Base-by-base conservation (phyloP, 768 basidiomycete genomes). In the Boletus fagicola region DNA sequence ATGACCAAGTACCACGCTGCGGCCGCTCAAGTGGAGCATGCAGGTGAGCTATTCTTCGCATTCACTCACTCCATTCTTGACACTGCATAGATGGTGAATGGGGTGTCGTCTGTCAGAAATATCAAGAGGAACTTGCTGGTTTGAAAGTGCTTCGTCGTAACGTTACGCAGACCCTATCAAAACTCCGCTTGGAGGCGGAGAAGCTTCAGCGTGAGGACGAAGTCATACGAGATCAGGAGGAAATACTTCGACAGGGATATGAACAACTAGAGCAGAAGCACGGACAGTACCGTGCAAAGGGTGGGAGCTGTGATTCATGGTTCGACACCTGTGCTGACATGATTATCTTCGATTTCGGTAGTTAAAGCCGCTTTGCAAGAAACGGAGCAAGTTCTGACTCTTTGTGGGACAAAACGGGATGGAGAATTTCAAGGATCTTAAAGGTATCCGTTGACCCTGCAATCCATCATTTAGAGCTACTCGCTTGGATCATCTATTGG, bases 51-150 rank as follows among this genome's bases (percentile, higher is more conserved):
- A 15, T 38, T 30, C 35, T 43, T 22, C 3, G 16, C 1, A 51
- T 43, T 31, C 36, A 18, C 24, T 22, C 46, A n/a, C 20, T 30
- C 20, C 2, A 11, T 42, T 31, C 42, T 57, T 63, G 26, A 64
- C 42, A 15, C 22, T 28, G 36, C 43, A 24, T 63, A 89, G 87
- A 77, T 20, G 71, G 79, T 15, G 84, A 87, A 63, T 86, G 86
- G 77, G 83, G 80, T 55, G 74, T 81, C 60, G 72, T 83, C 54
- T 80, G 83, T 49, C 72, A 73, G 56, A 78, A 76, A 36, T 88
- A 87, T 65, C 69, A 81, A 46, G 83, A 84, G 57, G 85, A 90
- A 68, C 80, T 90, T 59, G 72, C 77, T 43, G 82, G 82, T 26
- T 77, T 89, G 56, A 82, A 80, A 57, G 74, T 66, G 31, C 73